phyloP scores from a whole-genome alignment of 2,329 filamentous ascomycete genomes.

The Exophiala dermatitidis region DNA sequence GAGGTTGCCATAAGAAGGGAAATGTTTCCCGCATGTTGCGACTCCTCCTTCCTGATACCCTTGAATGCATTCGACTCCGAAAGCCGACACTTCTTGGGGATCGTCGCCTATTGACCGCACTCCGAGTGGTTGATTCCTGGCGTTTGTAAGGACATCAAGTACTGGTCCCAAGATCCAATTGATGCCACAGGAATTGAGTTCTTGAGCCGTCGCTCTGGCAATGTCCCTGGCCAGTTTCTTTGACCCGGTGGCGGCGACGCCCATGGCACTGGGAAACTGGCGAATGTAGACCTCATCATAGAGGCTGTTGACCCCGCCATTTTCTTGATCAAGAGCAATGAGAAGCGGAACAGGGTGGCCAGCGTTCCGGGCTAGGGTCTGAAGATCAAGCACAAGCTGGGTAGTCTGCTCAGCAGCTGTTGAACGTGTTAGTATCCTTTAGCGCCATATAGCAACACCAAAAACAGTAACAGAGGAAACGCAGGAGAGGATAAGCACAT shows the following conservation, averaged over 20 bases:
- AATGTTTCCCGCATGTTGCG: conserved; percentile 89
- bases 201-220: conserved; percentile 85
- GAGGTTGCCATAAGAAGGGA: conserved; percentile 90
- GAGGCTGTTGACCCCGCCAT: conserved; percentile 93
- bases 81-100: conserved; percentile 88
- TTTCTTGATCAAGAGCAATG: conserved; percentile 92
- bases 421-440: conserved; percentile 23
- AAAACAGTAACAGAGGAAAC: conserved; percentile 9
- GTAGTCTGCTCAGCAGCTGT: conserved; percentile 86
- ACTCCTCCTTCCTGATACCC: conserved; percentile 88
- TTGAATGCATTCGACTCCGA: conserved; percentile 81
- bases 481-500: conserved; percentile 40
- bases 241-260: conserved; percentile 83
- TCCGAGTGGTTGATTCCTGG: conserved; percentile 80
- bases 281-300: conserved; percentile 94
- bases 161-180: conserved; percentile 94
- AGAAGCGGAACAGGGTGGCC: conserved; percentile 83
- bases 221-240: conserved; percentile 80
- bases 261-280: conserved; percentile 96
- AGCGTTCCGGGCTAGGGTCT: conserved; percentile 82
- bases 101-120: conserved; percentile 88
- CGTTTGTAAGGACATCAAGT: conserved; percentile 88
- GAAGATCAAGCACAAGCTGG: conserved; percentile 78
- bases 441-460: not conserved
- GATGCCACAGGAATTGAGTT: conserved; percentile 85